A percentile compares a stretch with the other conserved stretches of the same genome.
Evolutionary conservation across 202 grass and related monocot species (phyloP).

Genomic region (Bolboschoenoplectus hybrid): DNA sequence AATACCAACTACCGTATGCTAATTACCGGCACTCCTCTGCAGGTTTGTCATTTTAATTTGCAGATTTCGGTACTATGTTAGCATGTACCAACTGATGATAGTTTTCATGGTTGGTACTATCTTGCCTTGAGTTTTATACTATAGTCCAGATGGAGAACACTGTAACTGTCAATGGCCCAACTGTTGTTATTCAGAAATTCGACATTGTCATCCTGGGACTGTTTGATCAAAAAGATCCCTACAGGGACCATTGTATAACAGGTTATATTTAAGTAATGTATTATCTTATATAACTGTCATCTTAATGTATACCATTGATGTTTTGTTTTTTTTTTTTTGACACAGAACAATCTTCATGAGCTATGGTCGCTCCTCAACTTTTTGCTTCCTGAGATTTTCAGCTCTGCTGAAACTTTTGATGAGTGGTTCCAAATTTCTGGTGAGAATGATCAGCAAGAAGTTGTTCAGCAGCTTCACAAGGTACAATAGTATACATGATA

Average conservation of each 20-base stretch:
- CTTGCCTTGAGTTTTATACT: background rate
- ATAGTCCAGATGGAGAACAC: conserved; percentile 1
- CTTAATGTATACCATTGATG: background rate
- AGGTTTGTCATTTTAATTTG: conserved; percentile 50
- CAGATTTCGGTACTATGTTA: conserved; percentile 29
- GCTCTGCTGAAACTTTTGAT: conserved; percentile 93
- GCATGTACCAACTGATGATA: background rate
- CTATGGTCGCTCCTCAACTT: conserved; percentile 98
- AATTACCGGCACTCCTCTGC: conserved; percentile 86
- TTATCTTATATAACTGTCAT: background rate
- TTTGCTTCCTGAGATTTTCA: conserved; percentile 96
- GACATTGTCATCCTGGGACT: conserved; percentile 13
- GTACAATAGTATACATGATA: conserved; percentile 35
- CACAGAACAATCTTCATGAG: conserved; percentile 94
- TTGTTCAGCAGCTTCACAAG: conserved; percentile 99
- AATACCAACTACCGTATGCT: conserved; percentile 93
- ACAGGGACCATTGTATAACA: background rate
- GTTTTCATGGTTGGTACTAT: background rate
- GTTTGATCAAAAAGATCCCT: no score
- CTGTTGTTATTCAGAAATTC: background rate
- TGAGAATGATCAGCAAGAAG: conserved; percentile 93
- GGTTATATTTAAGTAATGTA: background rate
- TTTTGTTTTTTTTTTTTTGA: conserved; percentile 33
- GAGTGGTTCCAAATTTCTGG: conserved; percentile 98
- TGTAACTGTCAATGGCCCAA: background rate